Conservation (phyloP, 805 yeast genomes). For the Allodekkera sacchari region DNA sequence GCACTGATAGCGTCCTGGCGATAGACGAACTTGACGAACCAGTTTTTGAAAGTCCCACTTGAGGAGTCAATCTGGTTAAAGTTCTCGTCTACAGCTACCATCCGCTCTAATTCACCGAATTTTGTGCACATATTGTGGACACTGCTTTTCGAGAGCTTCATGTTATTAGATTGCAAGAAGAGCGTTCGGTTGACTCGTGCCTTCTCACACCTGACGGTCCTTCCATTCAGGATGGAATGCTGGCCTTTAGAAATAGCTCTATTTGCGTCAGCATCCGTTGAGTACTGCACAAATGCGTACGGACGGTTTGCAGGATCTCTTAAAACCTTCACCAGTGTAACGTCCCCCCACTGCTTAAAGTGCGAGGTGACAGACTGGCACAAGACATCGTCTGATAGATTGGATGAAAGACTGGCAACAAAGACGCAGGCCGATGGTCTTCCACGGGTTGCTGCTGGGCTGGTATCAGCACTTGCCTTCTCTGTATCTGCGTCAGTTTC, state of each 20-base stretch:
- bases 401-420: conserved; percentile 76
- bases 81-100: conserved; percentile 36
- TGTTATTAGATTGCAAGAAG: conserved; percentile 37
- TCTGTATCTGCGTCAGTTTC: too few relatives aligned
- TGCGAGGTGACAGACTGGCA: conserved; percentile 60
- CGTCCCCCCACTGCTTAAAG: conserved; percentile 63
- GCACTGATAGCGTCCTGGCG: conserved; percentile 87
- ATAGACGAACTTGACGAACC: conserved; percentile 74
- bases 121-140: conserved; percentile 33
- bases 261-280: conserved; percentile 60
- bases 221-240: conserved; percentile 58
- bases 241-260: conserved; percentile 63
- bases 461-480: too few relatives aligned
- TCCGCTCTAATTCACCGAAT: conserved; percentile 73
- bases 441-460: conserved; percentile 30
- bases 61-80: conserved; percentile 12
- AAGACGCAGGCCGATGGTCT: conserved; percentile 83
- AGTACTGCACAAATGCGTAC: conserved; percentile 87
- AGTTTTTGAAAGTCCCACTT: conserved; percentile 19
- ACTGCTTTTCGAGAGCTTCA: conserved; percentile 16
- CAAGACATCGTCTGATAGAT: conserved; percentile 60
- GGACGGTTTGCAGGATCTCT: conserved; percentile 80
- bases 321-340: conserved; percentile 70
- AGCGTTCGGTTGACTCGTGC: conserved; percentile 89
- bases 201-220: conserved; percentile 77